Conservation (phyloP, 176 grass and related monocot species). For the Hsuehochloa calcarea region DNA sequence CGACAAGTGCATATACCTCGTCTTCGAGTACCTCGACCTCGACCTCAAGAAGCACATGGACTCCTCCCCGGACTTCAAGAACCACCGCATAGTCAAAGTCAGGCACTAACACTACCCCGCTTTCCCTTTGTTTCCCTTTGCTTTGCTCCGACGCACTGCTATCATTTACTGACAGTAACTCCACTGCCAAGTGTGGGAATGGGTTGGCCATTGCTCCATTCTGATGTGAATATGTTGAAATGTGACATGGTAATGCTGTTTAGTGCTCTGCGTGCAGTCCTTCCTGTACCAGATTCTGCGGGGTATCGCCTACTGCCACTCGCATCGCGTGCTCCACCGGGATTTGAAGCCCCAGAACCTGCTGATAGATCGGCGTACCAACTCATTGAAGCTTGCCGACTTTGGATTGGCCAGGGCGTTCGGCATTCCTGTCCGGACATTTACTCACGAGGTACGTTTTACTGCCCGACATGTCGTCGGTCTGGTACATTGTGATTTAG, state of each 20-base stretch:
- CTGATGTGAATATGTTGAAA: not conserved
- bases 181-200: not conserved
- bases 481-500: not conserved
- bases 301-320: constrained; percentile 92
- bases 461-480: not conserved
- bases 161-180: not conserved
- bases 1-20: constrained; percentile 76
- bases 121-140: not conserved
- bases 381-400: constrained; percentile 87
- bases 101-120: not conserved
- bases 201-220: not conserved
- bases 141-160: not conserved
- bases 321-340: constrained; percentile 82
- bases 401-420: constrained; percentile 94
- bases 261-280: constrained; percentile 27
- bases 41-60: constrained; percentile 99
- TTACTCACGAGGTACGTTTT: constrained; percentile 73
- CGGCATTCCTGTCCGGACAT: constrained; percentile 77
- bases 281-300: constrained; percentile 87
- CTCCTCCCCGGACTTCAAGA: constrained; percentile 75
- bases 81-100: constrained; percentile 71
- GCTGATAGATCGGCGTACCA: constrained; percentile 74
- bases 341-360: constrained; percentile 97
- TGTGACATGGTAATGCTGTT: not conserved
- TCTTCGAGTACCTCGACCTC: constrained; percentile 95